Conservation (phyloP, 2,329 filamentous ascomycete species). For the Aspergillus quadricinctus region DNA sequence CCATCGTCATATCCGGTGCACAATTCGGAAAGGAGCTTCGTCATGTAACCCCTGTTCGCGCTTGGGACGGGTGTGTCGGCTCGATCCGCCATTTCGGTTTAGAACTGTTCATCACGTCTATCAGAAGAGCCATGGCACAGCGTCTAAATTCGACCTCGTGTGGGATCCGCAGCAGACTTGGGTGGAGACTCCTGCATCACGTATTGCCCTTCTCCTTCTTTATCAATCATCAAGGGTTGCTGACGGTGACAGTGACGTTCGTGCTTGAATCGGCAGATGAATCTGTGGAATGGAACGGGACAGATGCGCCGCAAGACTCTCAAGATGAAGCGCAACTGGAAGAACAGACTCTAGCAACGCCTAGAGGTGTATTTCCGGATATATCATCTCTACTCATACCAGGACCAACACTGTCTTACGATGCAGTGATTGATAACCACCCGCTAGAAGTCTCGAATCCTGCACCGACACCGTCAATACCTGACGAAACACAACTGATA, state of each 20-base stretch:
- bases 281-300: slow-evolving; percentile 4
- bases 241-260: slow-evolving; percentile 22
- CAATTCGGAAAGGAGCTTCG: slow-evolving; percentile 22
- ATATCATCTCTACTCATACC: neutral
- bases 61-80: slow-evolving; percentile 25
- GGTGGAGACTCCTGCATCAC: slow-evolving; percentile 26
- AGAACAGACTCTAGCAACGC: neutral
- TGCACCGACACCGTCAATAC: slow-evolving; percentile 1
- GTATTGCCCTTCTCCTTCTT: neutral
- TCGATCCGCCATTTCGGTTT: slow-evolving; percentile 33
- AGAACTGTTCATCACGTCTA: slow-evolving; percentile 31
- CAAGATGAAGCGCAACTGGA: neutral
- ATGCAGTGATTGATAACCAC: neutral
- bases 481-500: slow-evolving; percentile 2
- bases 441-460: neutral
- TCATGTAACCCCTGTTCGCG: slow-evolving; percentile 27
- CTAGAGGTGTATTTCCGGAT: neutral
- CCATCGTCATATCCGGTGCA: slow-evolving; percentile 33
- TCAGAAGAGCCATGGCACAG: slow-evolving; percentile 24
- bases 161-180: slow-evolving; percentile 30
- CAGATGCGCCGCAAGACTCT: neutral
- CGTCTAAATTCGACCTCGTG: slow-evolving; percentile 25
- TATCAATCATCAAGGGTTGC: neutral
- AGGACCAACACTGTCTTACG: neutral
- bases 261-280: slow-evolving; percentile 21